These are phyloP conservation scores for Arabidopsis thaliana DNA, from an alignment of 345 rosid genomes.

Conservation along the genomic window DNA sequence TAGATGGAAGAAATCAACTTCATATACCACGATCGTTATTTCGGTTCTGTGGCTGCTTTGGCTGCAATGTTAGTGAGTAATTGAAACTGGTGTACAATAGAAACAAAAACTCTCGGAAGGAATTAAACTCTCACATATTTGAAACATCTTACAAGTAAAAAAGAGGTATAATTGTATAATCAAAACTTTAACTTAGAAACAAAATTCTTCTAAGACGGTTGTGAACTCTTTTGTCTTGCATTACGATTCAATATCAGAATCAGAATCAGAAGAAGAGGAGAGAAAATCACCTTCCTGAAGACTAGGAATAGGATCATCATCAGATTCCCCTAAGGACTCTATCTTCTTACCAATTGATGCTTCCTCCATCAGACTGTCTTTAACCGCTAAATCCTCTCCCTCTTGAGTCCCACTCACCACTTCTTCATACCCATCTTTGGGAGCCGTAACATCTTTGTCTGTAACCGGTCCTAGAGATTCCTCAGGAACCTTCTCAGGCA, in stretches of 20 bases:
- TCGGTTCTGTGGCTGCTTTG: not conserved
- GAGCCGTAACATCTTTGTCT: conserved; percentile 34
- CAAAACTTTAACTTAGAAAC: conserved; percentile 18
- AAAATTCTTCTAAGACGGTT: not conserved
- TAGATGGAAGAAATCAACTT: not conserved
- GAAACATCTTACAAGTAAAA: not conserved
- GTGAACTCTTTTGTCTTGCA: conserved; percentile 8
- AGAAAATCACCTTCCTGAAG: conserved; percentile 30
- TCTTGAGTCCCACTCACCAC: conserved; percentile 21
- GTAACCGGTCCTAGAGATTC: conserved; percentile 43
- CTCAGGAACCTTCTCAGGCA: conserved; percentile 31
- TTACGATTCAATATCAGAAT: conserved; percentile 43
- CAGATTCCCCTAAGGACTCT: conserved; percentile 38
- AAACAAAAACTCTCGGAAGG: not conserved
- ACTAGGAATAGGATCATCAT: conserved; percentile 42
- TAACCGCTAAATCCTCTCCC: conserved; percentile 29
- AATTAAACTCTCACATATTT: not conserved
- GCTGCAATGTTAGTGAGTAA: too few relatives aligned
- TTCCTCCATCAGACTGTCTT: conserved; percentile 40
- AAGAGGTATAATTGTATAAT: conserved; percentile 1
- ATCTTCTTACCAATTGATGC: conserved; percentile 19
- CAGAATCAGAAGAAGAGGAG: conserved; percentile 46
- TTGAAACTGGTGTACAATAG: not conserved
- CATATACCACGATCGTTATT: not conserved
- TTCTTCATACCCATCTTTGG: conserved; percentile 13